Conservation (phyloP, 2,329 filamentous ascomycete genomes). For the Cladophialophora immunda region DNA sequence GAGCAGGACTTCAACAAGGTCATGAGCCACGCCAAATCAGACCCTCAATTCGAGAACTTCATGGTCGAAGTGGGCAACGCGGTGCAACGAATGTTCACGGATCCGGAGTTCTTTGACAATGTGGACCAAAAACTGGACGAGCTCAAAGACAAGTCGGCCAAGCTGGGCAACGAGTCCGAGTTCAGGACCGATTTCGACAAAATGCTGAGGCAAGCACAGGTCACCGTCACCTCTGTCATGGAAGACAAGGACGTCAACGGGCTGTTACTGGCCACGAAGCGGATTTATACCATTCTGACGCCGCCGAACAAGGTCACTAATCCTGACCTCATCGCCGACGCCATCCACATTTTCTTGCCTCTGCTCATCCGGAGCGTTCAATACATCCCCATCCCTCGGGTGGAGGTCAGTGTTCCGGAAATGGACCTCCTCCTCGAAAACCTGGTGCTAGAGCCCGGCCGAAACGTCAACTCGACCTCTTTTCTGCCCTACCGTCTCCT, state of each 20-base stretch:
- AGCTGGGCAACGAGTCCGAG: slow-evolving; percentile 70
- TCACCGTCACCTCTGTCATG: slow-evolving; percentile 73
- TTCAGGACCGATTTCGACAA: slow-evolving; percentile 77
- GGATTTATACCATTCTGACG: slow-evolving; percentile 74
- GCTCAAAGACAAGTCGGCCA: slow-evolving; percentile 64
- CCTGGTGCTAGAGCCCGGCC: slow-evolving; percentile 85
- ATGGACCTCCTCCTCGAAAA: slow-evolving; percentile 90
- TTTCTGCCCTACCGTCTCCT: slow-evolving; percentile 88
- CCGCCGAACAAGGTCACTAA: slow-evolving; percentile 72
- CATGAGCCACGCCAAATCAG: slow-evolving; percentile 75
- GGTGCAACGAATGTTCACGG: slow-evolving; percentile 81
- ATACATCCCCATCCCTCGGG: slow-evolving; percentile 85
- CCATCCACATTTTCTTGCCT: slow-evolving; percentile 82
- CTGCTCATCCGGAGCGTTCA: slow-evolving; percentile 79
- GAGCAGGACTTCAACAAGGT: slow-evolving; percentile 74
- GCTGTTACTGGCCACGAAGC: slow-evolving; percentile 71
- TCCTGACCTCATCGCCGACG: slow-evolving; percentile 75
- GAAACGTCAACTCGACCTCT: slow-evolving; percentile 82
- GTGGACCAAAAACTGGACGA: slow-evolving; percentile 72
- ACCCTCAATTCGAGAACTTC: slow-evolving; percentile 83
- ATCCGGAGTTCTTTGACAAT: slow-evolving; percentile 85
- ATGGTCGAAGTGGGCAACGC: slow-evolving; percentile 76
- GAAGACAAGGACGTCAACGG: slow-evolving; percentile 76
- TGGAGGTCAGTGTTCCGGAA: slow-evolving; percentile 85
- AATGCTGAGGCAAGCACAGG: slow-evolving; percentile 73